Evolutionary conservation across 768 basidiomycete species (phyloP), one percentile per base, ranked within the genome.

Genomic region (Gyrodon lividus): DNA sequence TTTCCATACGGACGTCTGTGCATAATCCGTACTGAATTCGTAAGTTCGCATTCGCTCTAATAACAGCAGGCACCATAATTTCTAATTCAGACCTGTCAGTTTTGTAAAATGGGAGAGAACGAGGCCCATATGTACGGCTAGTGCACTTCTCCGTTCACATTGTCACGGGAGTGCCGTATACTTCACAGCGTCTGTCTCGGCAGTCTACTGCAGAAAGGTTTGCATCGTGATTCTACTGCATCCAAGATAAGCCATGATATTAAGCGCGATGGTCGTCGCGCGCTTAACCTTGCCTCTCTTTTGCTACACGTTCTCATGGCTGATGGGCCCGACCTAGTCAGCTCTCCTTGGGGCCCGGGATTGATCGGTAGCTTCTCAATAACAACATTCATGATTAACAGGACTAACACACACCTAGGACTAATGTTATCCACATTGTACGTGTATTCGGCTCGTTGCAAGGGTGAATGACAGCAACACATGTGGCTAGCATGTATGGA

Each of bases 321-420:
- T 20, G 26, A 30, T 17, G 43, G 28, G 30, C 9, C 4, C 5
- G n/a, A 2, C 16, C 38, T 1, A 9, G 7, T 41, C 39, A 37
- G 35, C 35, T 19, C 35, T 37, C 35, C 35, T 24, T 46, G 51
- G 51, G 51, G 31, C 31, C 51, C 53, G 16, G 51, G 43, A 16
- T 42, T 54, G 6, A 53, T 46, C 14, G 52, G 31, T 37, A 52
- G 46, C 43, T 38, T 30, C 38, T 40, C 35, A 37, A 6, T 6
- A 5, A 37, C 3, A n/a, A 0, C 17, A 37, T 6, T 6, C 8
- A 8, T 37, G 35, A 31, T 14, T 10, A 10, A 49, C 6, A 26
- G 30, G 4, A 31, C 6, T 16, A 37, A 6, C n/a, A 31, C 10
- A 10, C 12, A 16, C 46, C 3, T 31, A 51, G 50, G 46, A 33